Evolutionary conservation across 2,329 filamentous ascomycete genomes (phyloP), one percentile per base, ranked within the genome.

Genomic region (Cercospora beticola): DNA sequence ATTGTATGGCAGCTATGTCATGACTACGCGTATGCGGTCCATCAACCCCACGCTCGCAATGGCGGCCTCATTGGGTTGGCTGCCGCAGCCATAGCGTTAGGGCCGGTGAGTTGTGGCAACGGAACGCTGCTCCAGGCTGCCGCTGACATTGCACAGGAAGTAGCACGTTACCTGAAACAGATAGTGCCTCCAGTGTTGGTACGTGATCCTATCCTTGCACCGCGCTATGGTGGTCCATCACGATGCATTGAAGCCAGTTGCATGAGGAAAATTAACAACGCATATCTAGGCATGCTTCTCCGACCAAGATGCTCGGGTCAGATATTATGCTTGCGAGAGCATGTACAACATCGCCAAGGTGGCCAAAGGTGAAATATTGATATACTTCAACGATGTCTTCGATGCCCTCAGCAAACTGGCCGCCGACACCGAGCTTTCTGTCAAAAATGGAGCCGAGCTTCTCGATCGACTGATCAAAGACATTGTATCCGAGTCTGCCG

Each of bases 301-400:
- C 67, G 96, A 99, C 75, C 95, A 98, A 83, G 95, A 99, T 90
- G 94, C 95, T 30, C 88, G 95, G 68, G 95, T 98, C 33, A 88
- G 95, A 72, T 99, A 99, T 81, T 99, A 99, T 82, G 95, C 95
- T 26, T 99, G 95, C 82, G 95, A 99, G 83, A 96, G 94, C 80
- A 99, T 99, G 95, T 99, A 99, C 83, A 99, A 99, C 81, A 99
- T 99, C 78, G 94, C 95, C 77, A 99, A 99, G 82, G 95, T 99
- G 59, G 95, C 94, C 69, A 99, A 99, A 82, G 95, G 96, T 43
- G 95, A 99, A 81, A 95, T 99, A 21, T 82, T 99, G 72, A 88
- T 96, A 49, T 99, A 97, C 84, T 99, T 99, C 82, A 99, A 99
- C 81, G 92, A 96, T 76, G 95, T 99, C 71, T 99, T 99, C 78